Evolutionary conservation across 78 protist species (phyloP).

Genomic region (Dictyostelium citrinum): DNA sequence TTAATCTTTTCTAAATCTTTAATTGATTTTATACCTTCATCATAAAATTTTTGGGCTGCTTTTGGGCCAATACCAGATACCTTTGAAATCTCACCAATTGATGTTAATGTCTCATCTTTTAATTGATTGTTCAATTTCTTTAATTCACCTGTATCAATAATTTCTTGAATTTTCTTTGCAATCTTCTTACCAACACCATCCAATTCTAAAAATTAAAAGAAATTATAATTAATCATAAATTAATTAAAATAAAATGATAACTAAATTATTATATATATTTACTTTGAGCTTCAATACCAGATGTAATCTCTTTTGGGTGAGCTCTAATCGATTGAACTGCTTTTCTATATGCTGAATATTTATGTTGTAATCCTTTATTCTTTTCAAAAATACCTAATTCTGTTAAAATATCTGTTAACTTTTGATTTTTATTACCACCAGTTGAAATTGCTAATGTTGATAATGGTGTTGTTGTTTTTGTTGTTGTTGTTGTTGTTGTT

Average conservation of each 20-base stretch:
- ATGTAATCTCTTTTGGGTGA: conserved; percentile 16
- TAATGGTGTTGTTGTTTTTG: not conserved
- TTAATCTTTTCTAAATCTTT: conserved; percentile 21
- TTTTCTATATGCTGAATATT: conserved; percentile 46
- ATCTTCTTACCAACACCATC: conserved; percentile 76
- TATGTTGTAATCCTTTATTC: conserved; percentile 51
- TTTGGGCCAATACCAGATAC: conserved; percentile 72
- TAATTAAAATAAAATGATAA: no score
- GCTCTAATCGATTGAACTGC: conserved; percentile 44
- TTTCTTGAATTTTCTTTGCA: conserved; percentile 66
- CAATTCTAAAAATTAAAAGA: conserved; percentile 12
- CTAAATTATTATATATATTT: not conserved
- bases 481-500: not conserved
- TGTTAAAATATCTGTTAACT: conserved; percentile 18
- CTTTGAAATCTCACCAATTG: conserved; percentile 20
- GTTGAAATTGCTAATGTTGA: not conserved
- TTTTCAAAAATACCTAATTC: conserved; percentile 45
- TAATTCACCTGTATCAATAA: conserved; percentile 58
- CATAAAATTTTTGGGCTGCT: conserved; percentile 37
- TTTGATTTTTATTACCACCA: not conserved
- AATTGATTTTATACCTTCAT: conserved; percentile 31
- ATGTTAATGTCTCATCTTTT: conserved; percentile 9
- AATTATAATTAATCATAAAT: no score
- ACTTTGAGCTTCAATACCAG: conserved; percentile 39
- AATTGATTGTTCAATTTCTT: not conserved